Conservation (phyloP, 1,284 basidiomycete genomes). For the Hymenochaete sp. region DNA sequence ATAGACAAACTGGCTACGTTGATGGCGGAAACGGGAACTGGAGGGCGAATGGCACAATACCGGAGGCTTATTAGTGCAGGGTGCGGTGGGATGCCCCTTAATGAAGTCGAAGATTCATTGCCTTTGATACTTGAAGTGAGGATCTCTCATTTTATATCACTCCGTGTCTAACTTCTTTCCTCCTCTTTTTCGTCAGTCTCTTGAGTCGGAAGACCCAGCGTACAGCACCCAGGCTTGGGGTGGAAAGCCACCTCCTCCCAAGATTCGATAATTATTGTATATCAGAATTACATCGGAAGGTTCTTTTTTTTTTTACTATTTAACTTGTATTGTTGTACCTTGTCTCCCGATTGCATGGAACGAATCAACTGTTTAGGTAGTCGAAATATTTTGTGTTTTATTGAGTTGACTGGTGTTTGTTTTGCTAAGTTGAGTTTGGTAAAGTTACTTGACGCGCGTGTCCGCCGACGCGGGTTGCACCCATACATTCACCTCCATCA, state of each 20-base stretch:
- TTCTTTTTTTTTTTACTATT: too few species aligned
- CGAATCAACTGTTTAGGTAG: too few species aligned
- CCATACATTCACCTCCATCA: too few species aligned
- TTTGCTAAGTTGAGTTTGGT: too few species aligned
- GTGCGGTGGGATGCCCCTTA: conserved; percentile 77
- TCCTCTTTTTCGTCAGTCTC: conserved; percentile 17
- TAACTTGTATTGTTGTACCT: too few species aligned
- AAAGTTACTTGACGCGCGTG: too few species aligned
- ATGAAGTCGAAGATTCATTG: conserved; percentile 80
- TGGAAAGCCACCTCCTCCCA: conserved; percentile 9
- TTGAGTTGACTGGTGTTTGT: too few species aligned
- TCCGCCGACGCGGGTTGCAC: too few species aligned
- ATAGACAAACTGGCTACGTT: conserved; percentile 72
- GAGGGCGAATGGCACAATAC: conserved; percentile 82
- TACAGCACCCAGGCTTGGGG: conserved; percentile 11
- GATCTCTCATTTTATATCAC: conserved; percentile 6
- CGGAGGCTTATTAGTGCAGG: conserved; percentile 78
- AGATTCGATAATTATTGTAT: too few species aligned
- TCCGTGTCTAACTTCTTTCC: neutral
- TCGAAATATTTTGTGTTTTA: too few species aligned
- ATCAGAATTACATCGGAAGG: too few species aligned
- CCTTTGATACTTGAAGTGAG: conserved; percentile 76
- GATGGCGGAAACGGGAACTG: conserved; percentile 84
- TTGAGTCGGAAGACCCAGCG: conserved; percentile 22
- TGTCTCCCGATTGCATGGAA: too few species aligned